These are phyloP conservation scores for Chlamydomonas sp. DNA, from an alignment of 139 green algal species.

Conservation along the genomic window DNA sequence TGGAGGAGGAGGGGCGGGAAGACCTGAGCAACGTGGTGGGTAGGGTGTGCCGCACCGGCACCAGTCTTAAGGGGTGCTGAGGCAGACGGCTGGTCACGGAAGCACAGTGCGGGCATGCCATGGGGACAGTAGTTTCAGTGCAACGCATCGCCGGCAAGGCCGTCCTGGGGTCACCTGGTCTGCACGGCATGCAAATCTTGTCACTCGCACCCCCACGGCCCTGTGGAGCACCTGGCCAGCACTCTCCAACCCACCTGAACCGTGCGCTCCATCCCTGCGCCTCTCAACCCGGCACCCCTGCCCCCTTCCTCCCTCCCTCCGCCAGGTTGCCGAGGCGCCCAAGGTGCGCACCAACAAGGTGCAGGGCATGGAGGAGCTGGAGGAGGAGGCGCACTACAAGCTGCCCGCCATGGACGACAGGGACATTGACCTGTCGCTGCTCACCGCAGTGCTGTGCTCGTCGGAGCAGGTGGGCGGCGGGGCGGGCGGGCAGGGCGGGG, in stretches of 20 bases:
- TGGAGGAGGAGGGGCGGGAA: slow-evolving; percentile 68
- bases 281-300: neutral
- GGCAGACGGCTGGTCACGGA: too few relatives aligned
- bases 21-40: slow-evolving; percentile 60
- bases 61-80: too few relatives aligned
- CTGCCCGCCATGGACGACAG: slow-evolving; percentile 42
- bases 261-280: neutral
- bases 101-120: too few relatives aligned
- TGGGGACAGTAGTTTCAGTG: too few relatives aligned
- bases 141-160: too few relatives aligned
- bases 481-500: neutral
- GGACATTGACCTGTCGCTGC: slow-evolving; percentile 64
- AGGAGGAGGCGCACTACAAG: slow-evolving; percentile 60
- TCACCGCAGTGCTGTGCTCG: slow-evolving; percentile 58
- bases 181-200: too few relatives aligned
- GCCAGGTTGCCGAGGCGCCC: slow-evolving; percentile 59
- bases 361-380: slow-evolving; percentile 60
- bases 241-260: neutral
- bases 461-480: slow-evolving; percentile 54
- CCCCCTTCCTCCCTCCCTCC: neutral
- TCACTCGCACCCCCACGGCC: too few relatives aligned
- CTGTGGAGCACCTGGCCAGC: neutral
- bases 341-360: slow-evolving; percentile 55
- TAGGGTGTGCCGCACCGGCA: neutral
- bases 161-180: too few relatives aligned